Percentiles rank a stretch among this genome's conserved stretches.
Evolutionary conservation across 306 rosid genomes (phyloP).

Genomic region (Inga laurina): DNA sequence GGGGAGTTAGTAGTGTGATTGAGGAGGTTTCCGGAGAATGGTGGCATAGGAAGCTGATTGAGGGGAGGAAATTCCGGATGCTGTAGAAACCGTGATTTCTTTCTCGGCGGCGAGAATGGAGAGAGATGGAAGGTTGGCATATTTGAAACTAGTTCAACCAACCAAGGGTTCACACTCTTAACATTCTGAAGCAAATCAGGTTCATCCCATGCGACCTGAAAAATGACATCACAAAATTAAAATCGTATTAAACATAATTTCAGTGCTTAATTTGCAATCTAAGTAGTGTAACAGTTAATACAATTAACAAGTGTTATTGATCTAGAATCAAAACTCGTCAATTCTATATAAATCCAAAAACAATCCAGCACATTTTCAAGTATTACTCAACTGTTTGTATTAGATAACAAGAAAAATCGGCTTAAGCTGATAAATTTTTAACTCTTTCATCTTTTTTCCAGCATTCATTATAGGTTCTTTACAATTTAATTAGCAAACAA

Average conservation of each 20-base stretch:
- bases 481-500: neutral
- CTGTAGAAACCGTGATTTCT: constrained; percentile 61
- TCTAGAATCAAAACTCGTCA: constrained; percentile 21
- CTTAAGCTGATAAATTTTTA: constrained; percentile 31
- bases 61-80: constrained; percentile 58
- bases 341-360: constrained; percentile 16
- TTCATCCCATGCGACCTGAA: constrained; percentile 94
- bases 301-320: constrained; percentile 11
- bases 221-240: neutral
- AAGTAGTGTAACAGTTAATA: constrained; percentile 22
- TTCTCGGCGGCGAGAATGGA: constrained; percentile 76
- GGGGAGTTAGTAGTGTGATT: constrained; percentile 52
- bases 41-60: constrained; percentile 66
- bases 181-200: constrained; percentile 97
- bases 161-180: constrained; percentile 90
- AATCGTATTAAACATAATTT: neutral
- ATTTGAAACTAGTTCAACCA: constrained; percentile 78
- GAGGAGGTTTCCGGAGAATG: constrained; percentile 51
- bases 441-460: constrained; percentile 23
- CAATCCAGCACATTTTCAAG: constrained; percentile 21
- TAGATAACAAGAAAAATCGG: constrained; percentile 18
- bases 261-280: neutral
- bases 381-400: constrained; percentile 12
- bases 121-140: constrained; percentile 75
- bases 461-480: neutral